phyloP scores from a whole-genome alignment of 2,329 filamentous ascomycete species.

The Didymella exigua region DNA sequence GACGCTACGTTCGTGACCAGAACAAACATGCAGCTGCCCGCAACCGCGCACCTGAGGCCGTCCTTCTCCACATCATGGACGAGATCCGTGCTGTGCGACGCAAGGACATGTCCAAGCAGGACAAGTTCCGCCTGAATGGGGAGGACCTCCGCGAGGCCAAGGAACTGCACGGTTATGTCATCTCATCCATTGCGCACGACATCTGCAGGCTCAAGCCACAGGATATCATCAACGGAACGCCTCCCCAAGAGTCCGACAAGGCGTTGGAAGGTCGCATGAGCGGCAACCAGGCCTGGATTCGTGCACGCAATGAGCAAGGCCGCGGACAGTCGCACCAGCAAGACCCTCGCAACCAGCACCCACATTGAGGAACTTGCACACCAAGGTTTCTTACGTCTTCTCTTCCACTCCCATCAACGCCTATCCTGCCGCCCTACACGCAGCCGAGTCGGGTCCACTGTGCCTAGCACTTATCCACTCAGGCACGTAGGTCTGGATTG shows the following conservation, averaged over 20 bases:
- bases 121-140: conserved; percentile 79
- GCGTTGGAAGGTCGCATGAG: conserved; percentile 53
- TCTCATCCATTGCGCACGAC: conserved; percentile 73
- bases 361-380: conserved; percentile 34
- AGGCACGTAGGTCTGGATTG: conserved; percentile 24
- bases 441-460: conserved; percentile 17
- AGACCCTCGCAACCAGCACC: conserved; percentile 47
- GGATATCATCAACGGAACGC: conserved; percentile 42
- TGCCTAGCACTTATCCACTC: conserved; percentile 21
- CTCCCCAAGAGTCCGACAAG: conserved; percentile 52
- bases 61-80: conserved; percentile 86
- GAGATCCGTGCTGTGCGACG: conserved; percentile 88
- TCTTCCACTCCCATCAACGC: conserved; percentile 12
- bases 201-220: conserved; percentile 70
- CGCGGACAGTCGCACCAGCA: conserved; percentile 45
- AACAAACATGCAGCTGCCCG: conserved; percentile 74
- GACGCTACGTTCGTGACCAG: conserved; percentile 71
- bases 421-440: conserved; percentile 17
- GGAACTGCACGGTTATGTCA: conserved; percentile 75
- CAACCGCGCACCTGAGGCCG: conserved; percentile 82
- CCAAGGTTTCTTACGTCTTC: conserved; percentile 1
- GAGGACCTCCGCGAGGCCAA: conserved; percentile 78
- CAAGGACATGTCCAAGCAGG: conserved; percentile 82
- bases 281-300: conserved; percentile 47
- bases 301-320: conserved; percentile 44